These are phyloP conservation scores for Passiflora organensis DNA, from an alignment of 345 rosid genomes.

Conservation along the genomic window DNA sequence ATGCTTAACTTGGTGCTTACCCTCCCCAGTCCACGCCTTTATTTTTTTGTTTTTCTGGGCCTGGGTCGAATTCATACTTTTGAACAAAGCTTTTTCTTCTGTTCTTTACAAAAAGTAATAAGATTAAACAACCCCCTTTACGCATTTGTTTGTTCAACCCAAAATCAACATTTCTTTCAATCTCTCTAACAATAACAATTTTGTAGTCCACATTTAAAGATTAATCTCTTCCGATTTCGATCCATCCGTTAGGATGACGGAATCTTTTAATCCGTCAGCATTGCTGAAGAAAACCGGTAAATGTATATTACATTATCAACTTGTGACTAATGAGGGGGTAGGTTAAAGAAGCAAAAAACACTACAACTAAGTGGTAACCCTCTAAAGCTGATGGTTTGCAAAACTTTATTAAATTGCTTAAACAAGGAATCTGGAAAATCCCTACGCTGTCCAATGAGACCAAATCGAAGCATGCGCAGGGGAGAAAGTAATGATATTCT, in stretches of 20 bases:
- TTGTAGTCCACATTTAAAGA: no score
- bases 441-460: constrained; percentile 5
- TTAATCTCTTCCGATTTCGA: no score
- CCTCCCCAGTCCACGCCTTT: neutral
- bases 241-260: no score
- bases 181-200: no score
- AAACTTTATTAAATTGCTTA: neutral
- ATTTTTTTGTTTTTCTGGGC: neutral
- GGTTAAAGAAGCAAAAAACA: neutral
- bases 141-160: neutral
- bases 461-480: constrained; percentile 37
- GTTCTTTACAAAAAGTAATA: constrained; percentile 27
- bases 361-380: neutral
- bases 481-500: constrained; percentile 30
- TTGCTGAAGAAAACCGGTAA: no score
- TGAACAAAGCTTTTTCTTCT: constrained; percentile 9
- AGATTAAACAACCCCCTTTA: neutral
- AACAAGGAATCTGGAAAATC: constrained; percentile 9
- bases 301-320: no score
- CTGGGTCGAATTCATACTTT: constrained; percentile 13
- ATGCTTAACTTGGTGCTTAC: constrained; percentile 18
- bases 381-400: neutral
- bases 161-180: no score
- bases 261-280: no score
- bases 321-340: no score